phyloP scores from a whole-genome alignment of 108 stramenopile genomes.

The Schizochytrium sp. region DNA sequence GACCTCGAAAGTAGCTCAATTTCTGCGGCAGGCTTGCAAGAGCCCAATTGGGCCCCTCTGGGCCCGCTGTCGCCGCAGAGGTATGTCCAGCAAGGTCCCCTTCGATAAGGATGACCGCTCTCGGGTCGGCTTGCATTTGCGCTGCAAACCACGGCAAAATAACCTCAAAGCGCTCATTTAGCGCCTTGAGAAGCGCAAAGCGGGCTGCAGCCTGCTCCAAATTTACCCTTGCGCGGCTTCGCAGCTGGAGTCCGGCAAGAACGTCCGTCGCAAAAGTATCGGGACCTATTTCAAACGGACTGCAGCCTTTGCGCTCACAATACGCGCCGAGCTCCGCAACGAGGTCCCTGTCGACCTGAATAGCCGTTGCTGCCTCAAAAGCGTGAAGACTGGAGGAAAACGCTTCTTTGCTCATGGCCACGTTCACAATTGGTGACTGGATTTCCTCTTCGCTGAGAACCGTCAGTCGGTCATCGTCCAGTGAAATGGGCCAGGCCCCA shows the following conservation, averaged over 20 bases:
- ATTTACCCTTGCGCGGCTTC: neutral
- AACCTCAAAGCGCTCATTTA: slow-evolving; percentile 25
- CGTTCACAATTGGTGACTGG: neutral
- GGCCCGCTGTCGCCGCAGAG: neutral
- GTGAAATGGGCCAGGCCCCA: neutral
- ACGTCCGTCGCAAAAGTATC: neutral
- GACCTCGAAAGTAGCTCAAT: slow-evolving; percentile 25
- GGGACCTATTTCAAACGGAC: neutral
- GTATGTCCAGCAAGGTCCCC: neutral
- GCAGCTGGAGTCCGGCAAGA: neutral
- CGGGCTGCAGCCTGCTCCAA: neutral
- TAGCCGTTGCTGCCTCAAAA: neutral
- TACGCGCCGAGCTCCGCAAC: neutral
- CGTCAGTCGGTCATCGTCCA: neutral
- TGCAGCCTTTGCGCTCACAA: neutral
- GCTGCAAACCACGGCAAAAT: slow-evolving; percentile 25
- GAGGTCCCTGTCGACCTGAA: neutral
- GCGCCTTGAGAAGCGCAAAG: slow-evolving; percentile 26
- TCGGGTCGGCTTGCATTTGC: neutral
- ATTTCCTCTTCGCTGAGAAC: neutral
- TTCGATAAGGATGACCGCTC: neutral
- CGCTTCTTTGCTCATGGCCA: neutral
- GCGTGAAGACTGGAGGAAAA: neutral
- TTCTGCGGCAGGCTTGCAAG: slow-evolving; percentile 28
- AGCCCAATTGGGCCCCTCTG: neutral